Base-by-base conservation (phyloP, 305 asterid genomes). In the Fraxinus angustifolia region DNA sequence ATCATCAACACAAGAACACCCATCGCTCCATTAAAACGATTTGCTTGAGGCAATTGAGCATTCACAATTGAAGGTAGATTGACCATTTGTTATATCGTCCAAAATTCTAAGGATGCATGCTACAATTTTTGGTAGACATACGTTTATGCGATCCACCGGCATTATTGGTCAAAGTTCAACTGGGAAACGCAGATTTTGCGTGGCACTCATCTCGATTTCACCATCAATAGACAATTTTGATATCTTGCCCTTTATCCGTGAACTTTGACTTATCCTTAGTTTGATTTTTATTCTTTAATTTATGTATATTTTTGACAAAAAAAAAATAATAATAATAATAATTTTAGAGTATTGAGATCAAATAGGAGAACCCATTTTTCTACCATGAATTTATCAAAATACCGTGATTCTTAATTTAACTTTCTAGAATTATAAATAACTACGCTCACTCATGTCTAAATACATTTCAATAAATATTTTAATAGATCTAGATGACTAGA, bases 231-330 rank as follows among this genome's bases (percentile, higher is more conserved):
- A n/a, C 28, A 21, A 60, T 21, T 60, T 60, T 60, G 33, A 21
- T 7, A 19, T 60, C 30, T 60, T 60, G 71, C 26, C 62, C 65
- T 72, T 65, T 75, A 19, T 78, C 48, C 31, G 45, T 80, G 62
- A 82, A 79, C 82, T 84, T 79, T 82, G 87, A 83, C 84, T 76
- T 50, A 45, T 58, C 7, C 10, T 8, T 60, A 4, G 36, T 19
- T 42, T 45, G 5, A 45, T 11, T 11, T 45, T 45, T 45, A 45
- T 45, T 45, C 56, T 45, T 45, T 45, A 45, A 45, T 45, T 11
- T 11, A 45, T 11, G 56, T 45, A 45, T n/a, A 45, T 45, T 45
- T 45, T 42, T 12, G 3, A 11, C 11, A 45, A 45, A 11, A 40
- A 38, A 42, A 6, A 42, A 42, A 12, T 12, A 1, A 45, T n/a